Conservation (phyloP, 257 asterid species). For the Henckelia pumila region DNA sequence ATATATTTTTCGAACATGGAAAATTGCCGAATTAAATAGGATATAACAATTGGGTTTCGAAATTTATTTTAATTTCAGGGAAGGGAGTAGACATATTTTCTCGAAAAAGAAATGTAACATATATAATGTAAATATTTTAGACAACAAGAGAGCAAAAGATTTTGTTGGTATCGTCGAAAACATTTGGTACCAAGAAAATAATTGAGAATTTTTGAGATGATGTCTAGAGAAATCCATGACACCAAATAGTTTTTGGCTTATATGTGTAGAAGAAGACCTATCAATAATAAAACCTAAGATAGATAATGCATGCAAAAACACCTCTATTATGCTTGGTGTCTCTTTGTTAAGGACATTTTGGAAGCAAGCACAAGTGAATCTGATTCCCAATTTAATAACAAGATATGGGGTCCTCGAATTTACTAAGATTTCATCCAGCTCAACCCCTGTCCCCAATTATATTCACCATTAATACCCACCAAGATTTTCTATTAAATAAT, state of each 20-base stretch:
- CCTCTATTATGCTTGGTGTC: conserved; percentile 23
- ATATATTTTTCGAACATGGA: too few relatives aligned
- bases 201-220: neutral
- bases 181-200: neutral
- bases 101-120: too few relatives aligned
- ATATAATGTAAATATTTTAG: neutral
- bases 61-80: too few relatives aligned
- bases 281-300: conserved; percentile 18
- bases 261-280: conserved; percentile 13
- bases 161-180: neutral
- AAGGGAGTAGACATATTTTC: too few relatives aligned
- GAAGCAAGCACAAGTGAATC: conserved; percentile 22
- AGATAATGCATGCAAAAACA: conserved; percentile 15
- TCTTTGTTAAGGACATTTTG: conserved; percentile 25
- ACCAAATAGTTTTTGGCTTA: neutral
- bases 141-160: neutral
- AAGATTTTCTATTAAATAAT: too few relatives aligned
- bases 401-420: neutral
- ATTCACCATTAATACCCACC: neutral
- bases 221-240: neutral
- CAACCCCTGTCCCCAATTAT: neutral
- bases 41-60: too few relatives aligned
- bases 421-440: conserved; percentile 11
- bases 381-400: neutral
- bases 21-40: too few relatives aligned